A percentile compares a stretch with the other conserved stretches of the same genome.
These are phyloP conservation scores for Aspergillus sp. DNA, from an alignment of 2,329 filamentous ascomycete species.

Conservation along the genomic window DNA sequence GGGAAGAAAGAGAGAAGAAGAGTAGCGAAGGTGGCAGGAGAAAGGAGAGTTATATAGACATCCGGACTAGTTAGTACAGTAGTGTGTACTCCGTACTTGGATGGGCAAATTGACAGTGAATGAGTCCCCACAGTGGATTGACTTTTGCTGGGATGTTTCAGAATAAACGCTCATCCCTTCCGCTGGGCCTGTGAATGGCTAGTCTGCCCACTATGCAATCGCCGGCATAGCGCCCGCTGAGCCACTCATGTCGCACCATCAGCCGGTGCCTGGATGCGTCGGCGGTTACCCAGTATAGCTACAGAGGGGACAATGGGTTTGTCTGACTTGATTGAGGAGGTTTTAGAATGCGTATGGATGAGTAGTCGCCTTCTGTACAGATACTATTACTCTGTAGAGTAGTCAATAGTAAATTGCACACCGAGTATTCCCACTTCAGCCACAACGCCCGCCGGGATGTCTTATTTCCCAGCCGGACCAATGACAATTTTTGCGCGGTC, in stretches of 20 bases:
- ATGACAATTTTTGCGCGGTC: background rate
- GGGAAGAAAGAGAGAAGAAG: constrained; percentile 8
- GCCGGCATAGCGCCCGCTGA: background rate
- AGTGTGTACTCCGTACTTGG: background rate
- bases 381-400: background rate
- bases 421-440: background rate
- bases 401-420: too few species aligned
- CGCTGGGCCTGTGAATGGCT: background rate
- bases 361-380: background rate
- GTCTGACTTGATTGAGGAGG: too few species aligned
- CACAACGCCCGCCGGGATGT: background rate
- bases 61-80: background rate
- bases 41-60: constrained; percentile 16
- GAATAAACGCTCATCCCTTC: background rate
- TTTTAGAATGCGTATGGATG: too few species aligned
- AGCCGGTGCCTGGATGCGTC: too few species aligned
- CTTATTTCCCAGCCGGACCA: background rate
- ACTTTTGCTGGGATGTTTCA: constrained; percentile 3
- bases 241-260: background rate
- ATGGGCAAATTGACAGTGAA: too few species aligned
- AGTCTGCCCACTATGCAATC: background rate
- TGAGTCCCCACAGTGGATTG: background rate
- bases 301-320: too few species aligned
- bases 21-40: constrained; percentile 5
- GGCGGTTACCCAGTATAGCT: too few species aligned